phyloP scores from a whole-genome alignment of 306 rosid species.

The Prunus padus region DNA sequence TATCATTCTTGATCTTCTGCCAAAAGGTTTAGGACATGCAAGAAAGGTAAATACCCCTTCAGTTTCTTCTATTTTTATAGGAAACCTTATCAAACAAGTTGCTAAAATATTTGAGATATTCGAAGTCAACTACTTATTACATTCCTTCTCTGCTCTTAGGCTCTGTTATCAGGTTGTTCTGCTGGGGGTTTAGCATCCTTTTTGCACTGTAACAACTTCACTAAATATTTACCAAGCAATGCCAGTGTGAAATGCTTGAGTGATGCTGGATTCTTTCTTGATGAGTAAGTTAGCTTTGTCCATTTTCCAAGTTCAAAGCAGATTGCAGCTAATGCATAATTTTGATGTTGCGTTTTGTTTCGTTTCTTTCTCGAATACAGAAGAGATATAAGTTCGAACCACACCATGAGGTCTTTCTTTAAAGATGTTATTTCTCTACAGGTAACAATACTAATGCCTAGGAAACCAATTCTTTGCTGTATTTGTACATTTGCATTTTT shows the following conservation, averaged over 20 bases:
- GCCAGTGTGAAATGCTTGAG: slow-evolving; percentile 83
- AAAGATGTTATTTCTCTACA: slow-evolving; percentile 3
- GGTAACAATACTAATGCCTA: neutral
- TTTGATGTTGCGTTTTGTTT: neutral
- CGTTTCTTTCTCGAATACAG: slow-evolving; percentile 30
- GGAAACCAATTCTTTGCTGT: no score
- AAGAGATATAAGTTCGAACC: slow-evolving; percentile 28
- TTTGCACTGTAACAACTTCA: slow-evolving; percentile 74
- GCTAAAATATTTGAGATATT: no score
- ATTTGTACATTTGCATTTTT: no score
- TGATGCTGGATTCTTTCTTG: slow-evolving; percentile 96
- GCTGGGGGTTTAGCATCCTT: slow-evolving; percentile 96
- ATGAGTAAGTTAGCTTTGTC: slow-evolving; percentile 34
- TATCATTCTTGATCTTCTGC: slow-evolving; percentile 78
- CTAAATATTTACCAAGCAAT: slow-evolving; percentile 58
- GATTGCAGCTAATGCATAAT: neutral
- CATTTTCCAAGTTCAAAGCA: slow-evolving; percentile 3
- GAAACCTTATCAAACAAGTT: neutral
- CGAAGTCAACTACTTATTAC: neutral
- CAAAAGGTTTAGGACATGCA: slow-evolving; percentile 75
- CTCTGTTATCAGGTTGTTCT: slow-evolving; percentile 94
- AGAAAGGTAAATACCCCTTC: slow-evolving; percentile 30
- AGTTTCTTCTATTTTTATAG: neutral
- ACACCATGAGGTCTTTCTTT: neutral
- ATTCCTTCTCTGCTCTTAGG: slow-evolving; percentile 17